These are phyloP conservation scores for Pythium scleroteichum DNA, from an alignment of 352 stramenopile species.

Conservation along the genomic window DNA sequence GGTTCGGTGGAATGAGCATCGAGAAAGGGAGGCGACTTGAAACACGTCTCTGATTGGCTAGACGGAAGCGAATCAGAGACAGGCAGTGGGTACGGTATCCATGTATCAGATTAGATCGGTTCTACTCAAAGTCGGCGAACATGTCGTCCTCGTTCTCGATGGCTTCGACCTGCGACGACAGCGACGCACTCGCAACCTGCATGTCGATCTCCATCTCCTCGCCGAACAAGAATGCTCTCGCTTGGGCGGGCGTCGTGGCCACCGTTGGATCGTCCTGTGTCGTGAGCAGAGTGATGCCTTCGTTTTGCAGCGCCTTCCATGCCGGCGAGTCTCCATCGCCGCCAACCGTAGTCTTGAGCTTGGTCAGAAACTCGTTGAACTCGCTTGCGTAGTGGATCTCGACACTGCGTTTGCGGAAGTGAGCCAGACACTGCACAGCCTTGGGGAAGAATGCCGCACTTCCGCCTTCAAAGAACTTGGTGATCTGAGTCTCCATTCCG, in stretches of 20 bases:
- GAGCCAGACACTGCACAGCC: constrained; percentile 61
- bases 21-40: too few relatives aligned
- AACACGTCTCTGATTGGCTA: too few relatives aligned
- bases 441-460: constrained; percentile 59
- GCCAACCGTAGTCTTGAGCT: constrained; percentile 47
- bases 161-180: constrained; percentile 61
- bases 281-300: constrained; percentile 61
- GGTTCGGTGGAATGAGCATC: too few relatives aligned
- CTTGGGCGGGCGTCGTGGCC: constrained; percentile 46
- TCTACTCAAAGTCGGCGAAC: constrained; percentile 80
- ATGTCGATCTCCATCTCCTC: constrained; percentile 48
- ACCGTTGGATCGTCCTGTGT: constrained; percentile 58
- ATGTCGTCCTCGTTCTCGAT: constrained; percentile 79
- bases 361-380: constrained; percentile 73
- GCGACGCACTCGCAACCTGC: constrained; percentile 40
- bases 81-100: too few relatives aligned
- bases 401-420: constrained; percentile 69
- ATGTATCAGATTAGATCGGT: too few relatives aligned
- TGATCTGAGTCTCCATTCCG: constrained; percentile 72
- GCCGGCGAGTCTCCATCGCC: constrained; percentile 38
- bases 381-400: constrained; percentile 73
- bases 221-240: constrained; percentile 61
- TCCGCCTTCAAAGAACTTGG: constrained; percentile 55
- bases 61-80: too few relatives aligned
- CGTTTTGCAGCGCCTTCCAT: constrained; percentile 57